Conservation (phyloP, 768 basidiomycete genomes). For the Hypholoma sublateritium region DNA sequence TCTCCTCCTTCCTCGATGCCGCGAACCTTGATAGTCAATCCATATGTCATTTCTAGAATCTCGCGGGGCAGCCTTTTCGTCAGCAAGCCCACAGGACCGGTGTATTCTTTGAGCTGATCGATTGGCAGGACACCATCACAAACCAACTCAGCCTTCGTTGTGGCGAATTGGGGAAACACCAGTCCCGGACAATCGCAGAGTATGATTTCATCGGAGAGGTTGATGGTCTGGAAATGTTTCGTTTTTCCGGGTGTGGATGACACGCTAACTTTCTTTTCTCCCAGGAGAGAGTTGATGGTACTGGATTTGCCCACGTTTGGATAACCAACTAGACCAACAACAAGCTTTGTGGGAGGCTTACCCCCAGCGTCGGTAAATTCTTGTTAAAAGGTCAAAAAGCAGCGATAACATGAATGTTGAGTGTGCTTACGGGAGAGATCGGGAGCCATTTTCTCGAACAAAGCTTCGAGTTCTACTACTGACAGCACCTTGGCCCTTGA, state of each 20-base stretch:
- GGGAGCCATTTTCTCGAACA: constrained; percentile 74
- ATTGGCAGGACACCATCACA: constrained; percentile 97
- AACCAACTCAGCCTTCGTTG: constrained; percentile 92
- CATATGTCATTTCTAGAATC: constrained; percentile 90
- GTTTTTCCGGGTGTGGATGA: constrained; percentile 98
- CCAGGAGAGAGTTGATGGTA: constrained; percentile 94
- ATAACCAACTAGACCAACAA: constrained; percentile 93
- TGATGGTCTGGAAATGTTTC: constrained; percentile 98
- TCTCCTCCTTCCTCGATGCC: constrained; percentile 83
- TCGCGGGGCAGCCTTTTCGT: constrained; percentile 76
- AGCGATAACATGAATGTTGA: background rate
- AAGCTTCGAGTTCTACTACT: constrained; percentile 83
- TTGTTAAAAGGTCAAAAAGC: constrained; percentile 24
- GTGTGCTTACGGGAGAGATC: constrained; percentile 57
- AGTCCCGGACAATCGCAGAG: constrained; percentile 98
- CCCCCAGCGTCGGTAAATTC: constrained; percentile 61
- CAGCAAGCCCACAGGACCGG: constrained; percentile 78
- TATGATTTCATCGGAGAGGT: constrained; percentile 82
- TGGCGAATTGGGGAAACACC: constrained; percentile 98
- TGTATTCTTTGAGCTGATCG: constrained; percentile 94
- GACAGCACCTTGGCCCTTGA: constrained; percentile 75
- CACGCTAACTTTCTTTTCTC: constrained; percentile 97
- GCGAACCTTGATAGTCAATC: constrained; percentile 67
- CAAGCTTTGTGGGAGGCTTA: constrained; percentile 61
- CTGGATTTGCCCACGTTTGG: constrained; percentile 99